Evolutionary conservation across 2,329 filamentous ascomycete species (phyloP), one percentile per base, ranked within the genome.

Genomic region (Colletotrichum sansevieriae): DNA sequence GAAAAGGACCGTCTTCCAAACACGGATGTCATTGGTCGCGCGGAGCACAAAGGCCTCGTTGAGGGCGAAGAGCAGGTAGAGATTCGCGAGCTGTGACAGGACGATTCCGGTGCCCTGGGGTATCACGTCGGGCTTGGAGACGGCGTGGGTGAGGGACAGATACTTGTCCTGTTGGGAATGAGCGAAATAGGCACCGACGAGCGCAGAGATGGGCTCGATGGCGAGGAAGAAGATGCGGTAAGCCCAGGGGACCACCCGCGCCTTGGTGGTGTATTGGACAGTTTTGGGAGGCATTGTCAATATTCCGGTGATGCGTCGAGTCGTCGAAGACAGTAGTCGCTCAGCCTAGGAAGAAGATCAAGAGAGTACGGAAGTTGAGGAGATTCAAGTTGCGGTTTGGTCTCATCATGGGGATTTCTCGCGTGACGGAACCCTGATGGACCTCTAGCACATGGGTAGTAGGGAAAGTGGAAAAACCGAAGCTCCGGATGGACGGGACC

Each of bases 31-130:
- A 57, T 82, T 81, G 7, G 92, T 93, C 15, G 87, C 84, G 47
- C 93, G 89, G 71, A 95, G 84, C 12, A 95, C 90, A 25, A 94
- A 80, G 2, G 91, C 91, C 80, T 96, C 92, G 80, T 92, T 93
- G 74, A 95, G 79, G 63, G 91, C 88, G 78, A 95, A 93, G 66
- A 92, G 86, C 44, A 95, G 78, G 80, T 95, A 95, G 71, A 95
- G 83, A 78, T 94, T 95, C 49, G 91, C 91, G 37, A 95, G 86
- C 80, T 95, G 92, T 18, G 89, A 88, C 74, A 95, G 83, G 46
- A 89, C 88, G 67, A 94, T 88, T 10, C 87, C 86, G 1, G 91
- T 91, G 46, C 84, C 85, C 41, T 86, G 80, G 1, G 91, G 88
- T 7, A 90, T 78, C 25, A 78, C 73, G 71, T 80, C 71, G 66